A percentile compares a stretch with the other conserved stretches of the same genome.
Conservation (phyloP, 2,329 filamentous ascomycete genomes). For the Ceratocystis cacaofunesta region DNA sequence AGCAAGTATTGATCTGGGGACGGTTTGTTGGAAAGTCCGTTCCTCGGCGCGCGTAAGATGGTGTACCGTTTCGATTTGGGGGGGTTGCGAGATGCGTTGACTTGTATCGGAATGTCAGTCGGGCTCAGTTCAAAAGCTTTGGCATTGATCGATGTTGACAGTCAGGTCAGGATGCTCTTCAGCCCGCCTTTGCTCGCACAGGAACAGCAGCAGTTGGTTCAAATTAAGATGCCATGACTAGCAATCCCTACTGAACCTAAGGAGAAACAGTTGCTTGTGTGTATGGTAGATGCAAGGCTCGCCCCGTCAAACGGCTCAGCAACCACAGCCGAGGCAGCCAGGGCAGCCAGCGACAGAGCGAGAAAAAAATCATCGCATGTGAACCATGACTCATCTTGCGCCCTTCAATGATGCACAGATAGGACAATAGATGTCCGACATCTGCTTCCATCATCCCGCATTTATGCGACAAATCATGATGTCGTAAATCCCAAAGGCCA, state of each 20-base stretch:
- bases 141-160: background rate
- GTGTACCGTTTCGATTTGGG: constrained; percentile 23
- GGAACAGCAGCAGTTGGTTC: too few relatives aligned
- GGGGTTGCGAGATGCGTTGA: constrained; percentile 33
- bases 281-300: constrained; percentile 16
- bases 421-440: too few relatives aligned
- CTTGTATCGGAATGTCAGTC: constrained; percentile 22
- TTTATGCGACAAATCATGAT: too few relatives aligned
- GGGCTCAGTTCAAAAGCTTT: background rate
- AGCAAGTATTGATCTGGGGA: constrained; percentile 32
- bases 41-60: constrained; percentile 41
- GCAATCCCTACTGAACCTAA: too few relatives aligned
- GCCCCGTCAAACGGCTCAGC: constrained; percentile 30
- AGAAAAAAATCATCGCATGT: background rate
- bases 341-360: background rate
- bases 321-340: background rate
- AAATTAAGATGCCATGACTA: too few relatives aligned
- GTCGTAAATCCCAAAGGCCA: too few relatives aligned
- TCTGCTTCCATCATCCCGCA: too few relatives aligned
- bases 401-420: too few relatives aligned
- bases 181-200: too few relatives aligned
- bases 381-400: background rate
- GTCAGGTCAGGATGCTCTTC: background rate
- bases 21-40: constrained; percentile 34
- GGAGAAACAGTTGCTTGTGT: too few relatives aligned